Evolutionary conservation across 2,329 filamentous ascomycete genomes (phyloP).

Genomic region (Nigrospora osmanthi): DNA sequence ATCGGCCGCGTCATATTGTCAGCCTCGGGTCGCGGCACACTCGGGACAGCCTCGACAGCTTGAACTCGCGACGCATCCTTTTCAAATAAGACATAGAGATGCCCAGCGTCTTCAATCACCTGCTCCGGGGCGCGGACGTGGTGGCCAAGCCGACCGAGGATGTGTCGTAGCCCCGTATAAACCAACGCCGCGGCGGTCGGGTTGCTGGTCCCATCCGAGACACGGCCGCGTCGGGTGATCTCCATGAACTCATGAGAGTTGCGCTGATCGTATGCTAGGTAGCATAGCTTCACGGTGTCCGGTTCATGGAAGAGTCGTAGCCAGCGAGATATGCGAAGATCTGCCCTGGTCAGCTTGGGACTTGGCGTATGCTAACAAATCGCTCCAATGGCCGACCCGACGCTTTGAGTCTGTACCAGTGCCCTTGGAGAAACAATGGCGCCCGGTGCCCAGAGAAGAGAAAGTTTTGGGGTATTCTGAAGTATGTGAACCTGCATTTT

Average conservation of each 20-base stretch:
- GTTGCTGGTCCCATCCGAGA: not conserved
- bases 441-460: no score
- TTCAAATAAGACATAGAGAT: constrained; percentile 23
- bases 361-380: not conserved
- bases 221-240: not conserved
- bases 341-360: not conserved
- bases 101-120: constrained; percentile 24
- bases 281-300: not conserved
- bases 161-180: constrained; percentile 23
- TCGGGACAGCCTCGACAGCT: constrained; percentile 6
- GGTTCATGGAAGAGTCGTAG: not conserved
- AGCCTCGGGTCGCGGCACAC: constrained; percentile 8
- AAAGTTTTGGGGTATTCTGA: no score
- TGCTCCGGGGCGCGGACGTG: constrained; percentile 28
- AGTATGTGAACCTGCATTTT: no score
- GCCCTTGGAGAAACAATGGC: no score
- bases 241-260: constrained; percentile 1
- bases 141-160: constrained; percentile 35
- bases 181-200: not conserved
- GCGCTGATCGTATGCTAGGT: not conserved
- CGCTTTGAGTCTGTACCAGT: no score
- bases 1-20: constrained; percentile 20
- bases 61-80: constrained; percentile 14
- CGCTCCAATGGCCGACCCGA: no score
- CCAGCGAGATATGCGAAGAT: not conserved